phyloP scores from a whole-genome alignment of 2,329 filamentous ascomycete species.

The Chaetomium olivaceum region DNA sequence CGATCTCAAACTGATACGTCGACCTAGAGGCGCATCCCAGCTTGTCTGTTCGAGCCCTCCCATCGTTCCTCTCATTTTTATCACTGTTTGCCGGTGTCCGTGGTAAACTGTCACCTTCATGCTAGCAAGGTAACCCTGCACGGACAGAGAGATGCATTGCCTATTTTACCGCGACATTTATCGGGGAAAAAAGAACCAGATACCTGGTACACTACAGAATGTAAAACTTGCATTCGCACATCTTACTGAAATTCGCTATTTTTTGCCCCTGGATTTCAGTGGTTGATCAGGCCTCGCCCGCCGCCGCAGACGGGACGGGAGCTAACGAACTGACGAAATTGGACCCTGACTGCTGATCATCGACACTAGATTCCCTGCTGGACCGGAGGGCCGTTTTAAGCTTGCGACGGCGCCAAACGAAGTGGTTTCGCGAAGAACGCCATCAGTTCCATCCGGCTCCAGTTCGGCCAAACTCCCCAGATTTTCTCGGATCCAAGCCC shows the following conservation, averaged over 20 bases:
- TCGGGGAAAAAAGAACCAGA: neutral
- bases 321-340: neutral
- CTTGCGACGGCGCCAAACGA: slow-evolving; percentile 30
- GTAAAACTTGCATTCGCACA: neutral
- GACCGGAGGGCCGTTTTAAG: slow-evolving; percentile 15
- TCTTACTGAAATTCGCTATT: neutral
- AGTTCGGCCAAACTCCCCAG: slow-evolving; percentile 25
- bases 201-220: neutral
- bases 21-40: neutral
- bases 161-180: neutral
- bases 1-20: neutral
- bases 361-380: neutral
- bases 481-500: slow-evolving; percentile 23
- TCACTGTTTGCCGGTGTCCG: neutral
- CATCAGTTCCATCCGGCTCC: slow-evolving; percentile 19
- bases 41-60: neutral
- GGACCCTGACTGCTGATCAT: slow-evolving; percentile 8
- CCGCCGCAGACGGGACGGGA: slow-evolving; percentile 7
- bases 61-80: neutral
- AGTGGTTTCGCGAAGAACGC: slow-evolving; percentile 19
- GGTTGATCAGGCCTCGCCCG: neutral
- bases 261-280: neutral
- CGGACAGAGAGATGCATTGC: neutral
- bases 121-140: neutral
- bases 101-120: neutral